These are phyloP conservation scores for Delphinella strobiligena DNA, from an alignment of 2,329 filamentous ascomycete genomes.

Conservation along the genomic window DNA sequence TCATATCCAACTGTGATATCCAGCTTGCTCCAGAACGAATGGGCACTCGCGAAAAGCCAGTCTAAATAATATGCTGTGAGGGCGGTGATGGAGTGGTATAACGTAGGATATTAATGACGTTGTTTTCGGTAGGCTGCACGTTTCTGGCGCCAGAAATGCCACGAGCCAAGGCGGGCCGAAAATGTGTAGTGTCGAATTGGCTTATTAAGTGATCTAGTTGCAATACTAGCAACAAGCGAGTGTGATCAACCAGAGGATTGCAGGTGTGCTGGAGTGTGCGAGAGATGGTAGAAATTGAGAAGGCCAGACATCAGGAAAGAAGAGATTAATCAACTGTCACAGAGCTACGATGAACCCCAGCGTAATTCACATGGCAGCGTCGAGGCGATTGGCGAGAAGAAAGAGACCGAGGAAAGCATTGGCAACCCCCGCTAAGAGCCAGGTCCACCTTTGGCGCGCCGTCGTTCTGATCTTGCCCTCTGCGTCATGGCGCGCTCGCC, in stretches of 20 bases:
- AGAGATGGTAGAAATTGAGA: background rate
- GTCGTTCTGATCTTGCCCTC: too few species aligned
- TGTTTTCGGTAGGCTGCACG: background rate
- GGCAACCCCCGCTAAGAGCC: background rate
- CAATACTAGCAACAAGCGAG: background rate
- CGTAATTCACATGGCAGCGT: background rate
- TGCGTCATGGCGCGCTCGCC: too few species aligned
- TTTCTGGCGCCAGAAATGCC: background rate
- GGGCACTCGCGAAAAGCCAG: too few species aligned
- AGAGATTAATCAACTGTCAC: background rate
- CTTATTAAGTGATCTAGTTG: background rate
- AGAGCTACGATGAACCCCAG: background rate
- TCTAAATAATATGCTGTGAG: too few species aligned
- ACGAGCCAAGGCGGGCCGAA: background rate
- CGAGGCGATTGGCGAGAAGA: background rate
- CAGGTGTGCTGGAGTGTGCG: too few species aligned
- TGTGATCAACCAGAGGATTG: background rate
- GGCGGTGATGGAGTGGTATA: too few species aligned
- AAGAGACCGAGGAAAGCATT: background rate
- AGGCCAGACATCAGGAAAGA: background rate
- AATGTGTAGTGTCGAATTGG: background rate
- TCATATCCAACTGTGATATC: conserved; percentile 13
- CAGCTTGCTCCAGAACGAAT: too few species aligned
- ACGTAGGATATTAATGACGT: background rate
- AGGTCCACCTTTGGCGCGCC: too few species aligned